Conservation (phyloP, 176 grass and related monocot species). For the Hordeum marinum region DNA sequence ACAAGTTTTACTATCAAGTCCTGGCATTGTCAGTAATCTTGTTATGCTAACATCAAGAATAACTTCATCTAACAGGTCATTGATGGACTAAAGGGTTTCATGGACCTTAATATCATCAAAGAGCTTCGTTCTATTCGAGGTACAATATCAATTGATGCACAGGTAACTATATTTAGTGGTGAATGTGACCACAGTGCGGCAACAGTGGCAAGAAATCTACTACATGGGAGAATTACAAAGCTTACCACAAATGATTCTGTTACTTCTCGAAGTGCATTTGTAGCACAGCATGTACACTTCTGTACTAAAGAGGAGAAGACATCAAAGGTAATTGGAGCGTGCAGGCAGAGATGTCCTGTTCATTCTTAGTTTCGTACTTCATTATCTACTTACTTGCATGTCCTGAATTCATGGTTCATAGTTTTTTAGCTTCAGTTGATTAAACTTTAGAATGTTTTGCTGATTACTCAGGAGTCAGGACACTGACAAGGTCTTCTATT, state of each 20-base stretch:
- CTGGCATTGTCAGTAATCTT: neutral
- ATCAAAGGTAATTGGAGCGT: slow-evolving; percentile 47
- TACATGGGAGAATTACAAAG: slow-evolving; percentile 56
- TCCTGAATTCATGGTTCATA: neutral
- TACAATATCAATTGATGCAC: slow-evolving; percentile 49
- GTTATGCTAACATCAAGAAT: neutral
- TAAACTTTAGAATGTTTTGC: neutral
- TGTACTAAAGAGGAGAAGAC: slow-evolving; percentile 39
- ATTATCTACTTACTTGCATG: neutral
- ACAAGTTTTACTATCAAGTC: neutral
- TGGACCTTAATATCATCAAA: slow-evolving; percentile 30
- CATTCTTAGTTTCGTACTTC: neutral
- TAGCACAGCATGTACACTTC: slow-evolving; percentile 49
- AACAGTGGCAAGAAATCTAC: slow-evolving; percentile 34
- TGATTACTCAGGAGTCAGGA: neutral
- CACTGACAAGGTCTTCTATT: neutral
- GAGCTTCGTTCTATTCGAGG: slow-evolving; percentile 52
- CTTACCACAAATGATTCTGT: slow-evolving; percentile 43
- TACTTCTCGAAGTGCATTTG: slow-evolving; percentile 50
- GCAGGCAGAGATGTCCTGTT: neutral
- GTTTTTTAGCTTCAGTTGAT: slow-evolving; percentile 17
- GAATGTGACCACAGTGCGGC: slow-evolving; percentile 25
- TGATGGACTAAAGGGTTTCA: slow-evolving; percentile 58
- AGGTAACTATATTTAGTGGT: slow-evolving; percentile 54
- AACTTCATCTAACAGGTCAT: slow-evolving; percentile 48